A percentile compares a stretch with the other conserved stretches of the same genome.
Conservation (phyloP, 2,329 filamentous ascomycete species). For the Anthostomella pinea region DNA sequence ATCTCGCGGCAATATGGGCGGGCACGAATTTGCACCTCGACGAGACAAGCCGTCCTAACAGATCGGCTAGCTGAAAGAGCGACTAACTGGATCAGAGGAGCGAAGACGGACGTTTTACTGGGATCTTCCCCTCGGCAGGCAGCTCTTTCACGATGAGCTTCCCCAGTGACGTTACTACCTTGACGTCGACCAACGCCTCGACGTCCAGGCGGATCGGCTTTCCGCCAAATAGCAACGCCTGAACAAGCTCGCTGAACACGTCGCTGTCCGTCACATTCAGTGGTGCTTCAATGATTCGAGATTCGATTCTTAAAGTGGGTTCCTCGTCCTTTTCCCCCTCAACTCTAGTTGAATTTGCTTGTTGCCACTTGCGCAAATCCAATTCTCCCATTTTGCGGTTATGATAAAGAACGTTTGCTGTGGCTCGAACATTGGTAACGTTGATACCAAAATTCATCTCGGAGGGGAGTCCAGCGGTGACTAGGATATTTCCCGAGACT, state of each 20-base stretch:
- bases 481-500: conserved; percentile 80
- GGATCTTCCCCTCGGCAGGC: conserved; percentile 80
- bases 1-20: conserved; percentile 12
- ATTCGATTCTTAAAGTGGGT: conserved; percentile 68
- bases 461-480: conserved; percentile 73
- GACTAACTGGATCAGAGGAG: conserved; percentile 47
- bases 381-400: conserved; percentile 76
- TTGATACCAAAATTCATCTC: conserved; percentile 85
- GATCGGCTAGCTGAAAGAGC: conserved; percentile 25
- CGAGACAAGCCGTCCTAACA: conserved; percentile 17
- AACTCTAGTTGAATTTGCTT: conserved; percentile 74
- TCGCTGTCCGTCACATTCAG: conserved; percentile 78
- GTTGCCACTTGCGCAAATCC: conserved; percentile 77
- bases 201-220: conserved; percentile 70
- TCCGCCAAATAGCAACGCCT: conserved; percentile 72
- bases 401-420: conserved; percentile 78
- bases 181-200: conserved; percentile 77
- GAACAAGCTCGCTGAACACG: conserved; percentile 77
- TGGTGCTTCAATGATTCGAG: conserved; percentile 73
- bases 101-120: conserved; percentile 85
- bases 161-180: conserved; percentile 78
- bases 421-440: conserved; percentile 72
- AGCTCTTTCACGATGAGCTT: conserved; percentile 77
- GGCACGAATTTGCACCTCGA: conserved; percentile 18
- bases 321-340: conserved; percentile 55